Evolutionary conservation across 441 rosid genomes (phyloP).

Genomic region (Pelargonium fulgidum): DNA sequence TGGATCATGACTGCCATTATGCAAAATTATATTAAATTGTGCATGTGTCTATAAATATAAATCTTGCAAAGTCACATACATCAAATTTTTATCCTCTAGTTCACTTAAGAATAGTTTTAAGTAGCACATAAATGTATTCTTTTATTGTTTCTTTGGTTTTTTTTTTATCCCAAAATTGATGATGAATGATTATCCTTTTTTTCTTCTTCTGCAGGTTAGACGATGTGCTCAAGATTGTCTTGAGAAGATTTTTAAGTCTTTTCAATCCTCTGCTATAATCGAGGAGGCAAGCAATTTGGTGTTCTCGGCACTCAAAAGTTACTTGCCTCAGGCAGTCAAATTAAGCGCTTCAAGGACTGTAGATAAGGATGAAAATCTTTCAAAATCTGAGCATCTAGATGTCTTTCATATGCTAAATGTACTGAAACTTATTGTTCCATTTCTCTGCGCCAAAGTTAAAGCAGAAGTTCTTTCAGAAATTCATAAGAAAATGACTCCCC

Average conservation of each 20-base stretch:
- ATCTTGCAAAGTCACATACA: background rate
- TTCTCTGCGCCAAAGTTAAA: conserved; percentile 43
- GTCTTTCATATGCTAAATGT: conserved; percentile 69
- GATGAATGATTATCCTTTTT: conserved; percentile 2
- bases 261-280: conserved; percentile 36
- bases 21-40: background rate
- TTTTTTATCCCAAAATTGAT: background rate
- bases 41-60: background rate
- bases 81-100: background rate
- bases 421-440: conserved; percentile 49
- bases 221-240: conserved; percentile 74
- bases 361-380: conserved; percentile 36
- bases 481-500: conserved; percentile 43
- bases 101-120: background rate
- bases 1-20: background rate
- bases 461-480: conserved; percentile 43
- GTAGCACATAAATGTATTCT: background rate
- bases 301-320: conserved; percentile 35
- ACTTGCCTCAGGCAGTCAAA: conserved; percentile 36
- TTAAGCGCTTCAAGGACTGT: conserved; percentile 27
- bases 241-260: conserved; percentile 49
- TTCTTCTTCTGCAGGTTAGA: conserved; percentile 44
- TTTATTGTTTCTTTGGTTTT: background rate
- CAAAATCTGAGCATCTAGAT: conserved; percentile 46
- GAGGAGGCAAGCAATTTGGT: conserved; percentile 61